A percentile compares a stretch with the other conserved stretches of the same genome.
These are phyloP conservation scores for Alternaria atra DNA, from an alignment of 2,329 filamentous ascomycete genomes.

Conservation along the genomic window DNA sequence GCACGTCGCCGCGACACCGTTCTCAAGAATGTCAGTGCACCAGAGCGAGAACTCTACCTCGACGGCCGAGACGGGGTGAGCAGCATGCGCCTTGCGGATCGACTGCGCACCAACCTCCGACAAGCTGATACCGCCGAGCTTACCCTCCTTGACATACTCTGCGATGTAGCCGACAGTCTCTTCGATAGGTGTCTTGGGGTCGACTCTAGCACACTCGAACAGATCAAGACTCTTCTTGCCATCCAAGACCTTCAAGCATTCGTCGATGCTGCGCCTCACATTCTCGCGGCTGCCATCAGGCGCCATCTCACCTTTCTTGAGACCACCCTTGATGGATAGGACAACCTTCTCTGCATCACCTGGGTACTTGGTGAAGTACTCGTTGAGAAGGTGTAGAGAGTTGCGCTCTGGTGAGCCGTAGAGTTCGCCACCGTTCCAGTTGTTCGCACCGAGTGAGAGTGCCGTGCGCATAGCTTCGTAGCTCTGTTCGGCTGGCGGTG, in stretches of 20 bases:
- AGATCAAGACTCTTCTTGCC: constrained; percentile 60
- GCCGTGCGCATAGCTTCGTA: constrained; percentile 58
- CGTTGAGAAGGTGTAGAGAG: constrained; percentile 58
- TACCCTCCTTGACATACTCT: constrained; percentile 51
- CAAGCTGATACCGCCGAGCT: constrained; percentile 58
- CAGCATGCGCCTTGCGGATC: constrained; percentile 59
- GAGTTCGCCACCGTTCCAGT: constrained; percentile 62
- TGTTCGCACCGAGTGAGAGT: constrained; percentile 54
- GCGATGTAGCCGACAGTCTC: constrained; percentile 55
- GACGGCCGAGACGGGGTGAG: constrained; percentile 66
- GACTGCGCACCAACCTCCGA: constrained; percentile 57
- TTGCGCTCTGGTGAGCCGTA: constrained; percentile 59
- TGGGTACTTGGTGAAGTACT: constrained; percentile 63
- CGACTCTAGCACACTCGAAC: constrained; percentile 59
- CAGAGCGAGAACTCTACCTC: constrained; percentile 70
- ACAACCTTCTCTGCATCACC: constrained; percentile 61
- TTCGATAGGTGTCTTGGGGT: constrained; percentile 56
- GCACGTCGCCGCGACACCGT: constrained; percentile 66
- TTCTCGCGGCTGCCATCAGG: constrained; percentile 55
- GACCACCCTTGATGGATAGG: constrained; percentile 61
- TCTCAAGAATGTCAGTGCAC: constrained; percentile 64
- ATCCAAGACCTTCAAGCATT: constrained; percentile 56
- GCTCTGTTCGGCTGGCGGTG: constrained; percentile 48
- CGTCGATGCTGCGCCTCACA: constrained; percentile 56
- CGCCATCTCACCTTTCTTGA: constrained; percentile 43